A percentile compares a stretch with the other conserved stretches of the same genome.
These are phyloP conservation scores for Myxozyma monticola DNA, from an alignment of 805 yeast genomes.

Conservation along the genomic window DNA sequence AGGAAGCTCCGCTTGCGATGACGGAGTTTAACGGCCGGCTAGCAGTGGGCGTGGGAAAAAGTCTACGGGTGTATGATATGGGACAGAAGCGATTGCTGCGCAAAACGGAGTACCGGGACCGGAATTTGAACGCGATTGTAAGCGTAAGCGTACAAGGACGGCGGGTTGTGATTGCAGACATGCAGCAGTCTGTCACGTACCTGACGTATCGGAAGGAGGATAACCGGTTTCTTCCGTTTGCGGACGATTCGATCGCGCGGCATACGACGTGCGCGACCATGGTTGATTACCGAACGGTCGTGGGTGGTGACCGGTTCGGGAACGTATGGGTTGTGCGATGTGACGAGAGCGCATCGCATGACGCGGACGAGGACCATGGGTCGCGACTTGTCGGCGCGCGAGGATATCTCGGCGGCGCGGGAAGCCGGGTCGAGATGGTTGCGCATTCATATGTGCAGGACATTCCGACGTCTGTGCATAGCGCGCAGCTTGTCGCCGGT, in stretches of 20 bases:
- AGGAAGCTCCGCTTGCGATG: conserved; percentile 51
- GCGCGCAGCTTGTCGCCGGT: conserved; percentile 56
- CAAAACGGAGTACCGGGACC: conserved; percentile 54
- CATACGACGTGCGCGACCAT: conserved; percentile 60
- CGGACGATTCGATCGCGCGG: conserved; percentile 68
- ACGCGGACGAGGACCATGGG: conserved; percentile 54
- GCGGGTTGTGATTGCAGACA: conserved; percentile 70
- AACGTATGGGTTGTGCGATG: conserved; percentile 68
- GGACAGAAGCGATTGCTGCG: conserved; percentile 79
- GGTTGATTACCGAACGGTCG: conserved; percentile 72
- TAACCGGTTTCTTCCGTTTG: conserved; percentile 55
- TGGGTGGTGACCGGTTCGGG: conserved; percentile 89
- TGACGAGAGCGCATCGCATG: conserved; percentile 49
- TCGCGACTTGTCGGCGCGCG: conserved; percentile 42
- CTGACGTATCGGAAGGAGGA: conserved; percentile 51
- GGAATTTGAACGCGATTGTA: conserved; percentile 51
- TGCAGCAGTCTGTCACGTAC: conserved; percentile 62
- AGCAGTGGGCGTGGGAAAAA: conserved; percentile 56
- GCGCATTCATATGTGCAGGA: conserved; percentile 71
- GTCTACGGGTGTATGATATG: conserved; percentile 62
- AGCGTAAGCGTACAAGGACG: conserved; percentile 56
- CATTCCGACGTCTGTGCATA: conserved; percentile 60
- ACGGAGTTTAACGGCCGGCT: conserved; percentile 58
- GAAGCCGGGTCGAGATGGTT: conserved; percentile 51
- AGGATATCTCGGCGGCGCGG: conserved; percentile 50